Evolutionary conservation across 768 basidiomycete species (phyloP).

Genomic region (Plicaturopsis crispa): DNA sequence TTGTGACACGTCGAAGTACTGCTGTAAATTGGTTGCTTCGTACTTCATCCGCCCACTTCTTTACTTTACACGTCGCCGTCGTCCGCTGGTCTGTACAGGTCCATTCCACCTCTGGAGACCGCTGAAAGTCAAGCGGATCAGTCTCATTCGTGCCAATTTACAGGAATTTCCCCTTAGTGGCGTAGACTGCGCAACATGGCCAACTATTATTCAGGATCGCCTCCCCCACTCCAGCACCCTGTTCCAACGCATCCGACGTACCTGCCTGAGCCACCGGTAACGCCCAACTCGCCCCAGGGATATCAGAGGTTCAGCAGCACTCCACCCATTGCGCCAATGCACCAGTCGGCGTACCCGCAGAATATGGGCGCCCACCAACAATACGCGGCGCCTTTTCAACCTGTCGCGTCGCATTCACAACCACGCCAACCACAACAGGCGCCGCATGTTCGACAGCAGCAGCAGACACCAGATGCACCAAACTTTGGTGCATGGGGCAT

Average conservation of each 20-base stretch:
- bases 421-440: slow-evolving; percentile 22
- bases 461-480: slow-evolving; percentile 27
- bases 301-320: slow-evolving; percentile 56
- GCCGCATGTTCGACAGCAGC: slow-evolving; percentile 16
- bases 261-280: slow-evolving; percentile 77
- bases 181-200: no score
- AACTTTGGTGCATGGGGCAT: slow-evolving; percentile 77
- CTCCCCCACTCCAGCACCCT: slow-evolving; percentile 81
- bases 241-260: slow-evolving; percentile 84
- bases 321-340: slow-evolving; percentile 19
- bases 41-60: no score
- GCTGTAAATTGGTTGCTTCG: no score
- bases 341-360: slow-evolving; percentile 12
- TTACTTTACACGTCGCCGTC: no score
- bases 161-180: no score
- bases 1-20: no score
- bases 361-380: slow-evolving; percentile 38
- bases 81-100: no score
- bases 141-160: no score
- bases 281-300: slow-evolving; percentile 64
- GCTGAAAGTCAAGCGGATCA: no score
- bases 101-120: no score
- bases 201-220: slow-evolving; percentile 34
- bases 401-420: slow-evolving; percentile 29
- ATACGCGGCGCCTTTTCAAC: slow-evolving; percentile 43